phyloP scores from a whole-genome alignment of 306 rosid species.

The Sphenostylis stenocarpa region DNA sequence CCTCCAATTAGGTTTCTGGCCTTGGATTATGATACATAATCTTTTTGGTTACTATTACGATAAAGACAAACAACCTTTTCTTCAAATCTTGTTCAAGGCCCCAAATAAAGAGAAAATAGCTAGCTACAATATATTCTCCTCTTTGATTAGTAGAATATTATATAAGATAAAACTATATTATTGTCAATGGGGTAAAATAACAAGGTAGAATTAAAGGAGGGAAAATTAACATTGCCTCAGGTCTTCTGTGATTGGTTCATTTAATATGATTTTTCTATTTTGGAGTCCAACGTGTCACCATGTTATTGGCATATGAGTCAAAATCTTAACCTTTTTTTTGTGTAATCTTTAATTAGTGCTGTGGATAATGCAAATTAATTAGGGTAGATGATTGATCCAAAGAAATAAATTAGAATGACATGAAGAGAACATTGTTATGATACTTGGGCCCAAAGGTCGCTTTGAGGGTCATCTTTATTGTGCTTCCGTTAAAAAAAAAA shows the following conservation, averaged over 20 bases:
- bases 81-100: slow-evolving; percentile 47
- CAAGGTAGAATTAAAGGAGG: slow-evolving; percentile 33
- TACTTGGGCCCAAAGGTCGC: too few species aligned
- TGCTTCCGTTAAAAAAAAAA: too few species aligned
- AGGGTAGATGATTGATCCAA: slow-evolving; percentile 16
- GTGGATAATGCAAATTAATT: slow-evolving; percentile 27
- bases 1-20: not conserved
- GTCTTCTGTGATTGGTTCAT: slow-evolving; percentile 66
- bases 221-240: slow-evolving; percentile 19
- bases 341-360: slow-evolving; percentile 1
- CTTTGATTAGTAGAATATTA: too few species aligned
- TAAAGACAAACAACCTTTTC: slow-evolving; percentile 60
- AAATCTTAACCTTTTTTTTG: slow-evolving; percentile 16
- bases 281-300: slow-evolving; percentile 32
- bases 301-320: slow-evolving; percentile 36
- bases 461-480: too few species aligned
- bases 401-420: not conserved
- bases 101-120: not conserved
- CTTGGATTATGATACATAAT: slow-evolving; percentile 28
- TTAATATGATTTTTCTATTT: not conserved
- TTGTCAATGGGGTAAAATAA: slow-evolving; percentile 29
- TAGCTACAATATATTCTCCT: not conserved
- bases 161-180: too few species aligned
- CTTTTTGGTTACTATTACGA: slow-evolving; percentile 41
- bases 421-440: too few species aligned